Base-by-base conservation (phyloP, 768 basidiomycete genomes). In the Cystofilobasidium capitatum region DNA sequence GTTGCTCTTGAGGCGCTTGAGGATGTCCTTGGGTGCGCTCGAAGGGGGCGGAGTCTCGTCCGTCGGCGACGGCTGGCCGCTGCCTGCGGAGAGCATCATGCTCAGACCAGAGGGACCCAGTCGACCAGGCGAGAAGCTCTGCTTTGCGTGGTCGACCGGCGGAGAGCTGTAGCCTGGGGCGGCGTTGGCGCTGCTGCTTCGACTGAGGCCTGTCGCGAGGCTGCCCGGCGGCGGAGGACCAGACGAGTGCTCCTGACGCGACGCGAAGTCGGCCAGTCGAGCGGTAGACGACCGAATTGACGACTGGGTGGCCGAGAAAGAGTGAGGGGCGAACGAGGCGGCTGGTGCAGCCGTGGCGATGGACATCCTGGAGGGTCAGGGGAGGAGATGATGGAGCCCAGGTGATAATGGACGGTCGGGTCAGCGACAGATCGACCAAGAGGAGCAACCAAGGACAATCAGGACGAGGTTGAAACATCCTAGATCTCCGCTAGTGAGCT, bases 231-330 rank as follows among this genome's bases (percentile, higher is more conserved):
- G 5, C 29, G 59, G 29, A 24, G 17, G n/a, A 51, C 13, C 10
- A 24, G 49, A 40, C 59, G 59, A 26, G 37, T 37, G 59, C 12
- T 63, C 39, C n/a, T 63, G n/a, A 33, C 26, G 45, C 6, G n/a
- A 33, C 1, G 68, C 62, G 31, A 69, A 40, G 26, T 69, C 68
- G n/a, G 68, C 68, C 20, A 69, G 55, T 8, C 68, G 62, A 6
- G 68, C 68, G 3, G 68, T 63, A 16, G 68, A 69, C 5, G 55
- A 49, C 12, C 68, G 61, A n/a, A 69, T 69, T 14, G 68, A 64
- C 14, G 68, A 64, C 26, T 57, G 55, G 7, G 68, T 64, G 7
- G 62, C 62, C 20, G 57, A 51, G 68, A 59, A 69, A 3, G 68
- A 69, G 13, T 45, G 57, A 12, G 68, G 63, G 1, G 54, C 57